Conservation (phyloP, 108 stramenopile genomes). For the Cyclotella sp. region DNA sequence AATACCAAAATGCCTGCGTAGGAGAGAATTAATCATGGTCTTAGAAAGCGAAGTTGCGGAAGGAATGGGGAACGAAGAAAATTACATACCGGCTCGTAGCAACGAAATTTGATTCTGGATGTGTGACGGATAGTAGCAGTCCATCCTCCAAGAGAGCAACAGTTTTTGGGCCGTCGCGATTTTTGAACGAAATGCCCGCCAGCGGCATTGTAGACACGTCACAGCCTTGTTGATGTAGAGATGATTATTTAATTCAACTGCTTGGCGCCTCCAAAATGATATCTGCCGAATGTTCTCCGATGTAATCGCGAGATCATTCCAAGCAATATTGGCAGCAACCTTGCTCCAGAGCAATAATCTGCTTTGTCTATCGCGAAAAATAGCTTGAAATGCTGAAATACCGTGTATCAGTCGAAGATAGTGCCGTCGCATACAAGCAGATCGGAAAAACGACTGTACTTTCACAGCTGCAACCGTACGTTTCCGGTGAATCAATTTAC, state of each 20-base stretch:
- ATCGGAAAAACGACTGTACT: slow-evolving; percentile 24
- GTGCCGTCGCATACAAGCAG: neutral
- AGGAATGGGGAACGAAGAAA: too few relatives aligned
- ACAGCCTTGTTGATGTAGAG: slow-evolving; percentile 3
- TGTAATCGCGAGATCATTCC: slow-evolving; percentile 15
- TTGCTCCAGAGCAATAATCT: slow-evolving; percentile 11
- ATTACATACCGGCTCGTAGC: slow-evolving; percentile 12
- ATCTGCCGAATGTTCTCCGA: neutral
- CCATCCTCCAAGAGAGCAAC: slow-evolving; percentile 23
- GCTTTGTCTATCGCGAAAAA: neutral
- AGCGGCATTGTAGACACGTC: slow-evolving; percentile 1
- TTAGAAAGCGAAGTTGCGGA: too few relatives aligned
- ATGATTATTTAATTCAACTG: neutral
- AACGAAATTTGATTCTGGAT: slow-evolving; percentile 20
- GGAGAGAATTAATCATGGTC: neutral
- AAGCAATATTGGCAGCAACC: slow-evolving; percentile 16
- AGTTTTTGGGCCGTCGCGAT: slow-evolving; percentile 12
- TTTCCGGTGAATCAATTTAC: neutral
- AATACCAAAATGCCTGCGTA: slow-evolving; percentile 19
- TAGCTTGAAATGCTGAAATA: slow-evolving; percentile 9
- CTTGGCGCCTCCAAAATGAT: neutral
- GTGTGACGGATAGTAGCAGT: slow-evolving; percentile 23
- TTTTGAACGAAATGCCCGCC: slow-evolving; percentile 18
- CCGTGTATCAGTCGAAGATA: neutral
- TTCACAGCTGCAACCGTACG: slow-evolving; percentile 3